Conservation (phyloP, 768 basidiomycete genomes). For the Leccinum longicurvipes region DNA sequence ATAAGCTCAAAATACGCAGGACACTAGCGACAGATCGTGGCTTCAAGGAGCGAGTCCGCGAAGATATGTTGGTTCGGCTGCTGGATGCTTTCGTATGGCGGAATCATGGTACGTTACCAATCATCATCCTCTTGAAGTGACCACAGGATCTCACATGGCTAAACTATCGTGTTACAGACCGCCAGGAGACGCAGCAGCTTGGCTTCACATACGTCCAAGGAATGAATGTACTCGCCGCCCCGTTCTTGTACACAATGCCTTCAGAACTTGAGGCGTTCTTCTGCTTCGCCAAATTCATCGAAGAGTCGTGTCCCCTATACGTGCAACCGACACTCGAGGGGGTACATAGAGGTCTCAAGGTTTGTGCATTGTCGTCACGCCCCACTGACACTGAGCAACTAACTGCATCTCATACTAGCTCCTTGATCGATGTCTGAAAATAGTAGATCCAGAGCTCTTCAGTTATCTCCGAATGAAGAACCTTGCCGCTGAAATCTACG, state of each 20-base stretch:
- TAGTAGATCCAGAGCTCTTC: constrained; percentile 87
- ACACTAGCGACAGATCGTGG: constrained; percentile 95
- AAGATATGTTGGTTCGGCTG: constrained; percentile 95
- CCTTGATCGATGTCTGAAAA: constrained; percentile 86
- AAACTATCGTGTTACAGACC: constrained; percentile 42
- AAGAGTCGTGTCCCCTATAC: constrained; percentile 92
- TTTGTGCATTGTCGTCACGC: constrained; percentile 32
- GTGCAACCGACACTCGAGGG: constrained; percentile 95
- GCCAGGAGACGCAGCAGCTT: constrained; percentile 72
- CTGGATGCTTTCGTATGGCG: constrained; percentile 98
- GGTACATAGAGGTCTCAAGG: constrained; percentile 92
- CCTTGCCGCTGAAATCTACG: constrained; percentile 93
- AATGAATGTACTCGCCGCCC: constrained; percentile 98
- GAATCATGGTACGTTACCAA: constrained; percentile 61
- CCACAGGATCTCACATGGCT: not conserved
- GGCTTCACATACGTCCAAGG: constrained; percentile 98
- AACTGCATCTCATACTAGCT: constrained; percentile 52
- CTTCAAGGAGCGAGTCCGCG: constrained; percentile 96
- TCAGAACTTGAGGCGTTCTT: constrained; percentile 98
- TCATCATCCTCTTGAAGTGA: not conserved
- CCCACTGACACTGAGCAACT: not conserved
- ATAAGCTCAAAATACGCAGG: constrained; percentile 26
- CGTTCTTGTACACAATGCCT: constrained; percentile 96
- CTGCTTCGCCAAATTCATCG: constrained; percentile 95
- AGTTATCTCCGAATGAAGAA: constrained; percentile 83